Evolutionary conservation across 345 rosid genomes (phyloP), one percentile per base, ranked within the genome.

Genomic region (Gossypium ekmanianum): DNA sequence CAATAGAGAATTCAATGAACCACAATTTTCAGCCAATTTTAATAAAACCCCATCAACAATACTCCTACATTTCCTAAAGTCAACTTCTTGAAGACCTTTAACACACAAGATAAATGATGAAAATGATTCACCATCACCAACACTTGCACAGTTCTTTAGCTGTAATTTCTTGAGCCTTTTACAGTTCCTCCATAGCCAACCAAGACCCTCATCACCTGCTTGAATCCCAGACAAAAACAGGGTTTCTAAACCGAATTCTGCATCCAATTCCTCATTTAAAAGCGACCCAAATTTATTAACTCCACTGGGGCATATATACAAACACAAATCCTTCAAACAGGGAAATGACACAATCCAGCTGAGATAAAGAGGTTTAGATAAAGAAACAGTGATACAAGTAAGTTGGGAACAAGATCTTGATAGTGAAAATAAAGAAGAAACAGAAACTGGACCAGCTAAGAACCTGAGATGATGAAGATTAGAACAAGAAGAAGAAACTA

Each of bases 141-240:
- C 29, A 68, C 93, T 86, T 74, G 81, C 90, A 72, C 98, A 94
- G 78, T 86, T 83, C 73, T 84, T 87, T 7, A 94, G 78, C 68
- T 79, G 81, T 78, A 94, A 68, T 39, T 75, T 92, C 82, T 83
- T 94, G 1, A 94, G 82, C 77, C 80, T 85, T 66, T 73, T 84
- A 75, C 97, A 87, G 63, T 83, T 84, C 76, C 83, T 86, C 93
- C 96, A 92, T 24, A 94, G 70, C 89, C 88, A 90, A 58, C 76
- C 82, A 20, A 89, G 73, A 34, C 90, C 89, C 29, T 61, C 72
- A 81, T 89, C 97, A 39, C 81, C 91, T 56, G 89, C 62, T 2
- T 72, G 72, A 71, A 94, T 81, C 61, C 94, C 97, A 0, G 93
- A 77, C 65, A 94, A 72, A 47, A 73, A 81, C 68, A 94, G 64